phyloP scores from a whole-genome alignment of 345 rosid species.

The Excoecaria agallocha region DNA sequence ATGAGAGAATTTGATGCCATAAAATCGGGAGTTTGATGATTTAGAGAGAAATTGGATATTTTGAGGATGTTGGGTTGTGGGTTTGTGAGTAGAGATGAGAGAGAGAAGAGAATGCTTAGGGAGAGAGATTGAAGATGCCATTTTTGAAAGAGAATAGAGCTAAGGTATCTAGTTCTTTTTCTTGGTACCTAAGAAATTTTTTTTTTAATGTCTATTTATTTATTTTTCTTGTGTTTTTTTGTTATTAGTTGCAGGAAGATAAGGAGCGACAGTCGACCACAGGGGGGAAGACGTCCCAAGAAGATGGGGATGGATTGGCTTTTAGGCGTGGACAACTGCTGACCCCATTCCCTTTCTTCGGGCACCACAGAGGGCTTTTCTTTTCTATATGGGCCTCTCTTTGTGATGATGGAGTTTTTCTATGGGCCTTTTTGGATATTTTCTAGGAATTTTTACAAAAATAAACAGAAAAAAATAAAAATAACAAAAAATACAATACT shows the following conservation, averaged over 20 bases:
- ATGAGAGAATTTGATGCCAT: constrained; percentile 55
- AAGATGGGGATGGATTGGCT: constrained; percentile 20
- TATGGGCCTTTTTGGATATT: too few species aligned
- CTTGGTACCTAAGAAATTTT: too few species aligned
- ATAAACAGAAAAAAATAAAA: too few species aligned
- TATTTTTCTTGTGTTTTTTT: neutral
- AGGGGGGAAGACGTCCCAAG: neutral
- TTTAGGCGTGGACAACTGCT: constrained; percentile 42
- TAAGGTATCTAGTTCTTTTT: too few species aligned
- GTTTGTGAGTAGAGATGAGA: constrained; percentile 32
- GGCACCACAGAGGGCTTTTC: too few species aligned
- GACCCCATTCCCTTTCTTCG: constrained; percentile 27
- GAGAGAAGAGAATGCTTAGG: constrained; percentile 35
- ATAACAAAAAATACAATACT: too few species aligned
- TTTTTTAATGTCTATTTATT: neutral
- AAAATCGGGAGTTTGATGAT: constrained; percentile 61
- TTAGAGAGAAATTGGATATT: constrained; percentile 33
- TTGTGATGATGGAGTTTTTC: neutral
- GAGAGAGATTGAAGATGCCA: constrained; percentile 48
- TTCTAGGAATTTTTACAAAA: too few species aligned
- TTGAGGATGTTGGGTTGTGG: constrained; percentile 31
- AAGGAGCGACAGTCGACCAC: constrained; percentile 15
- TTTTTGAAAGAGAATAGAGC: constrained; percentile 3
- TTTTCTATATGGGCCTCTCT: neutral
- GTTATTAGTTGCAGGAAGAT: constrained; percentile 14